Base-by-base conservation (phyloP, 805 yeast genomes). In the Blastobotrys muscicola region DNA sequence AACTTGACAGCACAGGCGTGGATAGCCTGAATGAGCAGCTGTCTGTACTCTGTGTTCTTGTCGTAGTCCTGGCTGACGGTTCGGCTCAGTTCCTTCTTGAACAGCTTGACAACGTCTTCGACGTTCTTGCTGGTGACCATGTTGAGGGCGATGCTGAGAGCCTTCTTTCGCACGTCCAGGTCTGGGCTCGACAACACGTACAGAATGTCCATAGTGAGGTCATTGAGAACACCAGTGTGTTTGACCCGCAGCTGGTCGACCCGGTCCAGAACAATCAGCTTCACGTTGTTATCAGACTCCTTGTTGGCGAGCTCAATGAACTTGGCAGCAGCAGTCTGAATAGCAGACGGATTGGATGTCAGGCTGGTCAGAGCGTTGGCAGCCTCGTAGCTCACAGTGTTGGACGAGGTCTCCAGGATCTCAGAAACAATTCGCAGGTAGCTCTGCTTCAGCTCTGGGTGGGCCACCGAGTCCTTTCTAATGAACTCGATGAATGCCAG, bases 221-320 rank as follows among this genome's bases (percentile, higher is more conserved):
- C 94, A 58, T 85, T 89, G 52, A 90, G 72, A 39, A 84, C 71
- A 42, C 96, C 96, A 15, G 92, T 90, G 59, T 80, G 76, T 49
- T 72, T 74, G 49, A 69, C 68, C 57, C 85, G 82, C 42, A 92
- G 75, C 43, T 82, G 86, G 54, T 75, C 76, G 47, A 92, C 80
- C 62, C 94, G 78, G 59, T 86, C 92, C 58, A 92, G 72, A 14
- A 94, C 92, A 57, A 90, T 89, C 51, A 92, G 74, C 65, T 94
- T 94, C 55, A 90, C 89, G 58, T 89, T 92, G 67, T 85, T 89
- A 64, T 92, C 97, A n/a, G 95, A 74, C 60, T 87, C 97, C 59
- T 82, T 85, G 53, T 81, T 80, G 30, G 96, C 94, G 54, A 92
- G 72, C 46, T 85, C 95, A 48, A 90, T 79, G 57, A 86, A 82